phyloP scores from a whole-genome alignment of 805 yeast genomes.

The Myxozyma neotropica region DNA sequence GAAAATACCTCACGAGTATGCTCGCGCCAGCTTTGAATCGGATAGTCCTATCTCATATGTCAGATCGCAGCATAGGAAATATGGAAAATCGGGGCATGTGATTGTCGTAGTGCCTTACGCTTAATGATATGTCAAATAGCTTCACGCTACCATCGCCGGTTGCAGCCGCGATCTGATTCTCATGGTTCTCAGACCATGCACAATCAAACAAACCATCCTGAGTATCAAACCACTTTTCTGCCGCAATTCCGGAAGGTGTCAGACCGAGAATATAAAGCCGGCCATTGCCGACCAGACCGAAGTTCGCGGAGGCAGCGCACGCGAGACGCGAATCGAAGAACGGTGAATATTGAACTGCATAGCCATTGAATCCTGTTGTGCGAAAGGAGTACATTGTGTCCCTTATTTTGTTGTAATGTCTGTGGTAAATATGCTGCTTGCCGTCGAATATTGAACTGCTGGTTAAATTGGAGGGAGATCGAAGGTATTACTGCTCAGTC shows the following conservation, averaged over 20 bases:
- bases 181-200: constrained; percentile 89
- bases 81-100: not conserved
- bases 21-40: constrained; percentile 73
- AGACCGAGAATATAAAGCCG: constrained; percentile 71
- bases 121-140: constrained; percentile 67
- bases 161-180: constrained; percentile 78
- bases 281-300: constrained; percentile 94
- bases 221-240: constrained; percentile 62
- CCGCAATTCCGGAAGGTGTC: constrained; percentile 60
- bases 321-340: constrained; percentile 87
- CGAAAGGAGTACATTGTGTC: constrained; percentile 28
- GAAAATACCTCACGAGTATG: constrained; percentile 76
- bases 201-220: constrained; percentile 90
- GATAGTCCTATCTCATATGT: constrained; percentile 51
- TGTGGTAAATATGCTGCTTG: too few relatives aligned
- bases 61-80: not conserved
- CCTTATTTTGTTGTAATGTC: not conserved
- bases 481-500: not conserved
- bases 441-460: too few relatives aligned
- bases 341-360: constrained; percentile 86
- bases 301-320: constrained; percentile 88
- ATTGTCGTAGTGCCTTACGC: constrained; percentile 18
- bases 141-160: constrained; percentile 90
- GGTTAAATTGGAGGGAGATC: too few relatives aligned
- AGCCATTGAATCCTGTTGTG: constrained; percentile 75